Evolutionary conservation across 768 basidiomycete species (phyloP).

Genomic region (Rhodotorula taiwanensis): DNA sequence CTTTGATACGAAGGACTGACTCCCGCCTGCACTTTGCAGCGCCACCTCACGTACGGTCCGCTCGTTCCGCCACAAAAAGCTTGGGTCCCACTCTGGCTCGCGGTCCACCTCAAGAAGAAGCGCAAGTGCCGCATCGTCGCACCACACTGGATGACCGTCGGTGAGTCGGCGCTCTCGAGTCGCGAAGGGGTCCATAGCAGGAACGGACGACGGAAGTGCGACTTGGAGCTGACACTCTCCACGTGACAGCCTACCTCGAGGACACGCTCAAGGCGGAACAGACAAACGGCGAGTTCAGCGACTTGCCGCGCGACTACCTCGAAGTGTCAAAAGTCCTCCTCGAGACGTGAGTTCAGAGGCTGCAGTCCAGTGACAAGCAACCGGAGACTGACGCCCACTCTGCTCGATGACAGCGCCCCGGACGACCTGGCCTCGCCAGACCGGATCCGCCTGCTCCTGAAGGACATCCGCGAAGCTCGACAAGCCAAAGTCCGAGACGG

Average conservation of each 20-base stretch:
- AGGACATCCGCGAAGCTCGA: conserved; percentile 90
- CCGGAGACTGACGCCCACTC: no score
- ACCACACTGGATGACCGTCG: conserved; percentile 79
- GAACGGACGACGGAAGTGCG: no score
- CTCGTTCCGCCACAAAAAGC: conserved; percentile 78
- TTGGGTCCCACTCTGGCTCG: conserved; percentile 92
- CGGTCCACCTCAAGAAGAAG: conserved; percentile 84
- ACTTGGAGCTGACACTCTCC: background rate
- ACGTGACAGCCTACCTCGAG: conserved; percentile 65
- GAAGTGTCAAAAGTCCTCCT: conserved; percentile 86
- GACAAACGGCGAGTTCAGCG: conserved; percentile 63
- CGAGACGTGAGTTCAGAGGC: conserved; percentile 83
- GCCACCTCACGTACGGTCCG: conserved; percentile 65
- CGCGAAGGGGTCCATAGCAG: no score
- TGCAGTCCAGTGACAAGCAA: no score
- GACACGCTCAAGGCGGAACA: conserved; percentile 68
- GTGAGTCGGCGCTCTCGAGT: conserved; percentile 52
- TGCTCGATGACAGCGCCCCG: conserved; percentile 60
- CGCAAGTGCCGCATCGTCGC: conserved; percentile 88
- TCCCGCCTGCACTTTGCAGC: background rate
- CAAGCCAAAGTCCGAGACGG: conserved; percentile 89
- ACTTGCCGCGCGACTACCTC: conserved; percentile 76
- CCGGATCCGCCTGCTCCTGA: conserved; percentile 71
- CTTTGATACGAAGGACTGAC: background rate
- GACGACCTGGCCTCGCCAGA: conserved; percentile 84